A percentile compares a stretch with the other conserved stretches of the same genome.
phyloP scores from a whole-genome alignment of 2,329 filamentous ascomycete genomes.

The Macroventuria anomochaeta region DNA sequence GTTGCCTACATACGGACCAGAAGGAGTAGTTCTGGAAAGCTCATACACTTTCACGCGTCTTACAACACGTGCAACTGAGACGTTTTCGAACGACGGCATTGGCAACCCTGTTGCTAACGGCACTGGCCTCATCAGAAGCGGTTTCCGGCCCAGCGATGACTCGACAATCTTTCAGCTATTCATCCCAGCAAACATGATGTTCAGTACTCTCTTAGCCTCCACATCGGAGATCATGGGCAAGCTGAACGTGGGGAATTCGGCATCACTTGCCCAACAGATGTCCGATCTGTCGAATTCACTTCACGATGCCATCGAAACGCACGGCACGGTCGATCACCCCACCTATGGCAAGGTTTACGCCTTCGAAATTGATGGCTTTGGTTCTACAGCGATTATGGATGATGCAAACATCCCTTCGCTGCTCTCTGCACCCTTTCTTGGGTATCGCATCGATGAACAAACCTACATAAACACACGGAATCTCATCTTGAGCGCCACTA shows the following conservation, averaged over 20 bases:
- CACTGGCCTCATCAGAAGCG: constrained; percentile 58
- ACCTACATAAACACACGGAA: constrained; percentile 56
- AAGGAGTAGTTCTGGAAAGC: constrained; percentile 53
- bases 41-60: constrained; percentile 56
- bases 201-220: constrained; percentile 66
- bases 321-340: constrained; percentile 51
- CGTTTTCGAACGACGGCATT: constrained; percentile 60
- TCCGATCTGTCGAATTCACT: constrained; percentile 58
- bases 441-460: constrained; percentile 57
- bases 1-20: constrained; percentile 55
- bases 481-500: constrained; percentile 53
- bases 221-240: constrained; percentile 61
- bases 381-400: constrained; percentile 67
- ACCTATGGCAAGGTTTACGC: constrained; percentile 53
- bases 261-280: constrained; percentile 65
- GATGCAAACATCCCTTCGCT: constrained; percentile 75
- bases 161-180: constrained; percentile 58
- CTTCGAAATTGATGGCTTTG: constrained; percentile 58
- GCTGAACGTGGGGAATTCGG: constrained; percentile 52
- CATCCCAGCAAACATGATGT: constrained; percentile 71
- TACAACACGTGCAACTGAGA: constrained; percentile 56
- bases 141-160: constrained; percentile 60
- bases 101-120: constrained; percentile 58
- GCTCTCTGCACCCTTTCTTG: constrained; percentile 68
- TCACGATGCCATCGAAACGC: constrained; percentile 52